Evolutionary conservation across 1,284 basidiomycete genomes (phyloP).

Genomic region (Fomitopsis betulina): DNA sequence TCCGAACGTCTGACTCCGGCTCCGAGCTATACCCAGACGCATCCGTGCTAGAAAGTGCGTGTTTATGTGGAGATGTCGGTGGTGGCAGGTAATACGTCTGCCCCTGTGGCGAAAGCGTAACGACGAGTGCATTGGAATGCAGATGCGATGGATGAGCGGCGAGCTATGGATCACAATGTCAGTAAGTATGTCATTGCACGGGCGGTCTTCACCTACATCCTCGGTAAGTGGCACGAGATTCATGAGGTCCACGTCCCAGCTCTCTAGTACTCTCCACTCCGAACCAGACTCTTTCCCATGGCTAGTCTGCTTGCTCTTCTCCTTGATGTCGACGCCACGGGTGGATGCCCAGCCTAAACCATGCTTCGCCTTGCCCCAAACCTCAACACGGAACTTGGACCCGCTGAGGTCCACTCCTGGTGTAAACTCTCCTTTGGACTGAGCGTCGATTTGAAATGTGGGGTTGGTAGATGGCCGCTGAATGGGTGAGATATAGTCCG

Average conservation of each 20-base stretch:
- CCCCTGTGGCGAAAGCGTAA: slow-evolving; percentile 58
- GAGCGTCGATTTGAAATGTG: slow-evolving; percentile 53
- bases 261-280: slow-evolving; percentile 62
- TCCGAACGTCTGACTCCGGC: slow-evolving; percentile 49
- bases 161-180: slow-evolving; percentile 29
- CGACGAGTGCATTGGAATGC: slow-evolving; percentile 69
- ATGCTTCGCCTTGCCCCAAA: slow-evolving; percentile 49
- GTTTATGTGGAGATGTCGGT: slow-evolving; percentile 23
- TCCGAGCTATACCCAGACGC: slow-evolving; percentile 63
- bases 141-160: slow-evolving; percentile 43
- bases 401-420: slow-evolving; percentile 45
- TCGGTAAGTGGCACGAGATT: slow-evolving; percentile 59
- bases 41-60: slow-evolving; percentile 44
- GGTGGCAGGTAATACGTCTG: slow-evolving; percentile 56
- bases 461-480: slow-evolving; percentile 77
- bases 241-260: slow-evolving; percentile 63
- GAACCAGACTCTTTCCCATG: slow-evolving; percentile 19
- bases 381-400: slow-evolving; percentile 45
- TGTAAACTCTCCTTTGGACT: slow-evolving; percentile 39
- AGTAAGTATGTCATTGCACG: neutral
- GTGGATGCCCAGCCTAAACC: slow-evolving; percentile 6
- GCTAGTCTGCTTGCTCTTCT: slow-evolving; percentile 43
- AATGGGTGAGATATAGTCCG: slow-evolving; percentile 67
- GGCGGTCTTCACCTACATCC: slow-evolving; percentile 43
- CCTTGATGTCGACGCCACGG: neutral